Evolutionary conservation across 495 filamentous ascomycete genomes (phyloP).

Genomic region (Aspergillus asperescens): DNA sequence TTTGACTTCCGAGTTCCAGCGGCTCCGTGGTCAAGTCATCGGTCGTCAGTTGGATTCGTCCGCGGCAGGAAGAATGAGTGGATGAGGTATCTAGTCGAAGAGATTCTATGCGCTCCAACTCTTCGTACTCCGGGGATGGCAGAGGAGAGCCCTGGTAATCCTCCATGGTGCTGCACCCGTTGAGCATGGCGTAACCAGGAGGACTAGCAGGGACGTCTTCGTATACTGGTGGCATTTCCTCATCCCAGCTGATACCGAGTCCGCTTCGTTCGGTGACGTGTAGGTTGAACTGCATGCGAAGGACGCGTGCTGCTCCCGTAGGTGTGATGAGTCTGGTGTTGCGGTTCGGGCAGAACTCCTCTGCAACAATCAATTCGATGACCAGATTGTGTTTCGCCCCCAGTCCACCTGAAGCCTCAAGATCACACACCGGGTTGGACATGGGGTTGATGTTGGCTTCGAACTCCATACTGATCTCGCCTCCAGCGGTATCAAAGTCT

Average conservation of each 20-base stretch:
- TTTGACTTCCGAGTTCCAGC: constrained; percentile 4
- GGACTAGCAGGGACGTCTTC: constrained; percentile 88
- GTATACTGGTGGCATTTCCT: constrained; percentile 91
- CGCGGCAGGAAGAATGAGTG: constrained; percentile 30
- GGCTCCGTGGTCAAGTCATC: constrained; percentile 25
- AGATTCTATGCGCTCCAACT: constrained; percentile 42
- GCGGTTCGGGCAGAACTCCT: constrained; percentile 76
- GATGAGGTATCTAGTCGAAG: constrained; percentile 37
- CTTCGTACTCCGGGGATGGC: constrained; percentile 38
- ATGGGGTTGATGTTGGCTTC: constrained; percentile 59
- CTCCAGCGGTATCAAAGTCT: constrained; percentile 69
- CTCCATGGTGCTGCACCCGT: constrained; percentile 38
- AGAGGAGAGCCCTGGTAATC: constrained; percentile 43
- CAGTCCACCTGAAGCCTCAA: constrained; percentile 72
- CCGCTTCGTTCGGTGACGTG: constrained; percentile 77
- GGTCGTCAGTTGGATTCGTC: constrained; percentile 18
- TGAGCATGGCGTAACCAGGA: constrained; percentile 61
- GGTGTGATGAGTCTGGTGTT: constrained; percentile 69
- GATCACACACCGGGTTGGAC: constrained; percentile 67
- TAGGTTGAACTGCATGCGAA: constrained; percentile 87
- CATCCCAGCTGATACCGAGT: constrained; percentile 93
- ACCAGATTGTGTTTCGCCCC: constrained; percentile 77
- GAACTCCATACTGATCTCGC: constrained; percentile 78
- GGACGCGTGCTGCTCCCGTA: constrained; percentile 83
- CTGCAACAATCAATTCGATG: constrained; percentile 88